A percentile compares a stretch with the other conserved stretches of the same genome.
These are phyloP conservation scores for Aspergillus transmontanensis DNA, from an alignment of 2,329 filamentous ascomycete genomes.

Conservation along the genomic window DNA sequence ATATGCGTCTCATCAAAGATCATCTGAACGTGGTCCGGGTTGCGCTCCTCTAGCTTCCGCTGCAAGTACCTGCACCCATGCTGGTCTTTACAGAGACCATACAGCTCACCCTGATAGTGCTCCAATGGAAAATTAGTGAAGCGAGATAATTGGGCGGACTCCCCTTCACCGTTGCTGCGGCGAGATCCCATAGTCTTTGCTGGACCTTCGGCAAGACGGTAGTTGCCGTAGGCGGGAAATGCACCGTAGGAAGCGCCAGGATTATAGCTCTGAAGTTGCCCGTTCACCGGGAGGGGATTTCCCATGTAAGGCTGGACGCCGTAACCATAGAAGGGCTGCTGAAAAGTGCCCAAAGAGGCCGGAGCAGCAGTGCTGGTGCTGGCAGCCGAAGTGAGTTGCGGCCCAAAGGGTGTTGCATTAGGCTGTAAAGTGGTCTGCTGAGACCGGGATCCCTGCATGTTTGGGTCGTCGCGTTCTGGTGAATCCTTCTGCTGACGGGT, in stretches of 20 bases:
- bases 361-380: constrained; percentile 29
- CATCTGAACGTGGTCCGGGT: constrained; percentile 79
- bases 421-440: constrained; percentile 76
- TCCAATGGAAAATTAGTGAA: constrained; percentile 84
- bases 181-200: constrained; percentile 74
- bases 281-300: constrained; percentile 39
- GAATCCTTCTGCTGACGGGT: constrained; percentile 59
- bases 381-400: constrained; percentile 51
- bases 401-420: constrained; percentile 77
- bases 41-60: constrained; percentile 92
- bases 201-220: constrained; percentile 71
- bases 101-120: constrained; percentile 78
- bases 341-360: constrained; percentile 38
- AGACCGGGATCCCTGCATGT: constrained; percentile 55
- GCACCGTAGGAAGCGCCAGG: constrained; percentile 58
- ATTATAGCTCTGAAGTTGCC: constrained; percentile 49
- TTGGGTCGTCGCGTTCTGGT: constrained; percentile 50
- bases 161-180: constrained; percentile 44
- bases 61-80: constrained; percentile 96
- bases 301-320: constrained; percentile 60
- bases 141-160: constrained; percentile 66
- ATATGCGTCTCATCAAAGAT: constrained; percentile 93
- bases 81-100: constrained; percentile 93
- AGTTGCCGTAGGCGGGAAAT: constrained; percentile 53
- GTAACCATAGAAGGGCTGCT: constrained; percentile 52